Conservation (phyloP, 2,329 filamentous ascomycete species). For the Xylariomycetidae sp. region DNA sequence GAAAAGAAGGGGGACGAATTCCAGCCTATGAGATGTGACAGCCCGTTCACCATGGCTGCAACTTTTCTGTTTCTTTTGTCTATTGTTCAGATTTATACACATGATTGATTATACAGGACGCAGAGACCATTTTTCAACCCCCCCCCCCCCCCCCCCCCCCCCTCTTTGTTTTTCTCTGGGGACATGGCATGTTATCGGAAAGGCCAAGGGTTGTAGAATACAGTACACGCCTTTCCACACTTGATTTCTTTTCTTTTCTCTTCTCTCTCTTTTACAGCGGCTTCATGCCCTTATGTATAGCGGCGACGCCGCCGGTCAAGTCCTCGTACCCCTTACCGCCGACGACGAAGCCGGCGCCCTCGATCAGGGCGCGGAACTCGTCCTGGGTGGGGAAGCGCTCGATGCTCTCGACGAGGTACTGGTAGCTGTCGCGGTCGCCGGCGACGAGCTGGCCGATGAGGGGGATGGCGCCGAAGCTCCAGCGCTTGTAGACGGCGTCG, state of each 20-base stretch:
- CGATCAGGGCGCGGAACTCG: slow-evolving; percentile 79
- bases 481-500: slow-evolving; percentile 85
- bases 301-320: slow-evolving; percentile 85
- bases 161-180: too few species aligned
- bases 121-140: too few species aligned
- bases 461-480: slow-evolving; percentile 93
- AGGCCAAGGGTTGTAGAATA: too few species aligned
- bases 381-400: slow-evolving; percentile 85
- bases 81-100: too few species aligned
- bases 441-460: slow-evolving; percentile 94
- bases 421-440: slow-evolving; percentile 90
- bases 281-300: slow-evolving; percentile 96
- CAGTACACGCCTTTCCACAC: neutral
- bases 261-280: slow-evolving; percentile 37
- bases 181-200: too few species aligned
- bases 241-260: slow-evolving; percentile 5
- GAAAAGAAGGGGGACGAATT: too few species aligned
- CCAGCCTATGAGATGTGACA: too few species aligned
- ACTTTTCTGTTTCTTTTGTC: too few species aligned
- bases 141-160: too few species aligned
- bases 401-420: slow-evolving; percentile 98
- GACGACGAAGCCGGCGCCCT: slow-evolving; percentile 77
- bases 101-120: too few species aligned
- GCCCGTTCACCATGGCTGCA: too few species aligned
- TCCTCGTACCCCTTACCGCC: slow-evolving; percentile 84